Conservation (phyloP, 495 filamentous ascomycete genomes). For the Clavariopsis aquatica region DNA sequence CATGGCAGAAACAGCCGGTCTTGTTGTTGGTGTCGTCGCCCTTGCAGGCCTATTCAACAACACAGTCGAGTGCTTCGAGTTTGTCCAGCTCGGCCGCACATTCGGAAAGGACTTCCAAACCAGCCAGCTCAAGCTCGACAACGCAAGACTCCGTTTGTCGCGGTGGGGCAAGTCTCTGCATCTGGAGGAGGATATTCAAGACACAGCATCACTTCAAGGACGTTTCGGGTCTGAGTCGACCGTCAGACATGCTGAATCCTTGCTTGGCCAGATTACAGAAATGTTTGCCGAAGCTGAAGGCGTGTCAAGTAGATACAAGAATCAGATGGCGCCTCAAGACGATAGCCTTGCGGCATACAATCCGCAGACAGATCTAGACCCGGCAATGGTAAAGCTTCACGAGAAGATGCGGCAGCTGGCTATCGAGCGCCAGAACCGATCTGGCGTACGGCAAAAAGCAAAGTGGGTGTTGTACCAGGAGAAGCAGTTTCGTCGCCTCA, state of each 20-base stretch:
- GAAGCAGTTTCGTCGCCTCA: slow-evolving; percentile 33
- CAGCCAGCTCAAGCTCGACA: slow-evolving; percentile 34
- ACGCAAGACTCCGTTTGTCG: slow-evolving; percentile 30
- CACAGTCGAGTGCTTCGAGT: slow-evolving; percentile 37
- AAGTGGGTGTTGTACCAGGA: slow-evolving; percentile 34
- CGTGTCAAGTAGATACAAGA: slow-evolving; percentile 33
- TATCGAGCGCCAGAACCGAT: slow-evolving; percentile 35
- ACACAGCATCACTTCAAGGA: slow-evolving; percentile 14
- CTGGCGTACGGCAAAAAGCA: slow-evolving; percentile 22
- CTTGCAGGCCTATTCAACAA: slow-evolving; percentile 33
- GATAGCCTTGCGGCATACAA: slow-evolving; percentile 16
- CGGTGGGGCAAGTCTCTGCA: slow-evolving; percentile 29
- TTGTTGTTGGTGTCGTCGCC: slow-evolving; percentile 20
- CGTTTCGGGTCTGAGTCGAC: slow-evolving; percentile 13
- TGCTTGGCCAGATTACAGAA: slow-evolving; percentile 39
- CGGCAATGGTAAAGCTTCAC: slow-evolving; percentile 27
- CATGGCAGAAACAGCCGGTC: slow-evolving; percentile 28
- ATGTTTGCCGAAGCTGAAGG: slow-evolving; percentile 40
- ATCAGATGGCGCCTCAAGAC: slow-evolving; percentile 12
- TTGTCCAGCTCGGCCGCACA: slow-evolving; percentile 31
- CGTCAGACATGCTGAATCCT: slow-evolving; percentile 29
- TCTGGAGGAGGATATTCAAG: slow-evolving; percentile 6
- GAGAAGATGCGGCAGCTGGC: slow-evolving; percentile 40
- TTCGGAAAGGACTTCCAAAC: slow-evolving; percentile 35
- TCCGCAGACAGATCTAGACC: slow-evolving; percentile 34